Percentiles rank a stretch among this genome's conserved stretches.
These are phyloP conservation scores for Tolypocladium guangdongense DNA, from an alignment of 2,329 filamentous ascomycete species.

Conservation along the genomic window DNA sequence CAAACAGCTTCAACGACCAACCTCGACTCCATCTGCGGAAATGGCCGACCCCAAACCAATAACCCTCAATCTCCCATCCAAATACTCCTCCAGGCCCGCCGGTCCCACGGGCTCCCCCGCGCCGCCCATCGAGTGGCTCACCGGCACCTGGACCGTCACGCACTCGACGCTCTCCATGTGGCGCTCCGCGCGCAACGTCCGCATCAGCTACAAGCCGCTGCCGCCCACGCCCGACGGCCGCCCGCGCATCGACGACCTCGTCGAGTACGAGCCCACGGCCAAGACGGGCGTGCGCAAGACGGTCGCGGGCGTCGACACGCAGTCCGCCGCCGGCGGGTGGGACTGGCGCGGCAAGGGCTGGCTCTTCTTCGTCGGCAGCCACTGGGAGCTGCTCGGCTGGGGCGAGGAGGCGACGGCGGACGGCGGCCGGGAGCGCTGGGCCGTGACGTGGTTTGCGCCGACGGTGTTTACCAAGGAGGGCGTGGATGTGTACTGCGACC, in stretches of 20 bases:
- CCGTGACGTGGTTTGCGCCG: constrained; percentile 74
- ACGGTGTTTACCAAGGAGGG: constrained; percentile 77
- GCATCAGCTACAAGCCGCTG: constrained; percentile 61
- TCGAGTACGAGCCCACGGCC: constrained; percentile 52
- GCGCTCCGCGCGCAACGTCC: constrained; percentile 68
- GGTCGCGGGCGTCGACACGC: constrained; percentile 55
- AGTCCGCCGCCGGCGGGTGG: constrained; percentile 35
- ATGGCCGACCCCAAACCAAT: constrained; percentile 11
- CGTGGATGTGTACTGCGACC: constrained; percentile 64
- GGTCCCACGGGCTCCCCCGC: constrained; percentile 17
- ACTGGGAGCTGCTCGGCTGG: constrained; percentile 77
- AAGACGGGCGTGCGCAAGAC: constrained; percentile 40
- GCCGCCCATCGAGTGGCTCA: constrained; percentile 48
- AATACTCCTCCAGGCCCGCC: constrained; percentile 27
- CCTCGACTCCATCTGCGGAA: background rate
- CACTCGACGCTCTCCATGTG: constrained; percentile 73
- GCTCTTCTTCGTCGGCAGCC: constrained; percentile 59
- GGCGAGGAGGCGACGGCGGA: constrained; percentile 40
- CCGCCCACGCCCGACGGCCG: constrained; percentile 25
- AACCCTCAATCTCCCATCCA: constrained; percentile 30
- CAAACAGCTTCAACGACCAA: background rate
- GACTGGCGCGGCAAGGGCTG: constrained; percentile 70
- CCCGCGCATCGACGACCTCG: constrained; percentile 55
- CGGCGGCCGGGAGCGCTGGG: constrained; percentile 49
- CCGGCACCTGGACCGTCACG: constrained; percentile 61